Base-by-base conservation (phyloP, 192 early-diverging fungal genomes). In the Coemansia pectinata region DNA sequence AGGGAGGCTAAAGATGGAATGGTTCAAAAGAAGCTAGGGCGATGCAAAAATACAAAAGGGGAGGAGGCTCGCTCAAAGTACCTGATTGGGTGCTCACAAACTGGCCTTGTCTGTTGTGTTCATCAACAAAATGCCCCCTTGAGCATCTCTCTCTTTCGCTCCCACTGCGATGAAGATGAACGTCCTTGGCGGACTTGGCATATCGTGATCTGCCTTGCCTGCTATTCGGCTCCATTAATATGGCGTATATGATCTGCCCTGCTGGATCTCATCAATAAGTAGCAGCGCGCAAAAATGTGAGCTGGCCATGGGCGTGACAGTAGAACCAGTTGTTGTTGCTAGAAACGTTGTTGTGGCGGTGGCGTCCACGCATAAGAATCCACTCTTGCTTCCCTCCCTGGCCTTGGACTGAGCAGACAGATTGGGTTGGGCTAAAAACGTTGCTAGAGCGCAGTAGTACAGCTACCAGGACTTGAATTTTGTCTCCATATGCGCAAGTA, bases 1-100 rank as follows among this genome's bases (percentile, higher is more conserved):
- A 25, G 44, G 34, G 8, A n/a, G 10, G 59, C 36, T 40, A 61
- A 39, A 61, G 59, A 61, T 61, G 59, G 59, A 61, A 61, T 5
- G 19, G 21, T 34, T 9, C 17, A 34, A 58, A 58, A 58, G 55
- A 58, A 58, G 55, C 15, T 17, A 33, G 55, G 15, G 4, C 15
- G 15, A 53, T 11, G 55, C 55, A 58, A 5, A 58, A 29, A 15
- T 25, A 31, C 27, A 58, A 58, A 58, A 31, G 14, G 15, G 15
- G 29, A 29, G 29, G 3, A 29, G 29, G 3, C 11, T 6, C 34
- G 29, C 4, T 29, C 29, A 2, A 14, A 5, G 55, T 17, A 17
- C 11, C 55, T 34, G 55, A 58, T 58, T 58, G 55, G 55, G 14
- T 15, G 47, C 1, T 48, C n/a, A 0, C n/a, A 7, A 21, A n/a